phyloP scores from a whole-genome alignment of 139 green algal species.

The Chlamydomonas sp. region DNA sequence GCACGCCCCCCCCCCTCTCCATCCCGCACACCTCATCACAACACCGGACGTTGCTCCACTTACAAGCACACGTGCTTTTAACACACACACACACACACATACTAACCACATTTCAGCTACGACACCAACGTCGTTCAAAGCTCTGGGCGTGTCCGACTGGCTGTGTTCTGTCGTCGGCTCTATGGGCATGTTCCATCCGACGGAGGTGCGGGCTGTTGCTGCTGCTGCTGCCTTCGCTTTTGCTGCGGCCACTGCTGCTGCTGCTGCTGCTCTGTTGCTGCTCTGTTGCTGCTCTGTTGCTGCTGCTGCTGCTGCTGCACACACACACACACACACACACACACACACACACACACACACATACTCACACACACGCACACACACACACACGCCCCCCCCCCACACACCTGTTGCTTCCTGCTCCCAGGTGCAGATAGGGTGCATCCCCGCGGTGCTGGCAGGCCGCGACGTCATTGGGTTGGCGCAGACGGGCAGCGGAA shows the following conservation, averaged over 20 bases:
- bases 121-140: slow-evolving; percentile 37
- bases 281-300: no score
- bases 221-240: not conserved
- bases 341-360: not conserved
- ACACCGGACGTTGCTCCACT: no score
- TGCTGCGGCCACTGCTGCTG: not conserved
- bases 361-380: no score
- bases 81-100: no score
- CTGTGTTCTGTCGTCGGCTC: slow-evolving; percentile 42
- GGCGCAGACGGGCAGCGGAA: slow-evolving; percentile 91
- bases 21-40: no score
- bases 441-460: slow-evolving; percentile 75
- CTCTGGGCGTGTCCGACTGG: slow-evolving; percentile 76
- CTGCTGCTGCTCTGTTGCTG: not conserved
- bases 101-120: no score
- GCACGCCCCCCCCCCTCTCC: no score
- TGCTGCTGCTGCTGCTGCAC: no score
- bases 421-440: slow-evolving; percentile 60
- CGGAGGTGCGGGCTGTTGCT: slow-evolving; percentile 1
- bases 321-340: slow-evolving; percentile 13
- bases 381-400: no score
- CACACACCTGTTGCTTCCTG: no score
- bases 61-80: no score
- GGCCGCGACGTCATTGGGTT: slow-evolving; percentile 83
- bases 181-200: slow-evolving; percentile 33